Base-by-base conservation (phyloP, 371 early-diverging fungal species). In the Mortierella sp. region DNA sequence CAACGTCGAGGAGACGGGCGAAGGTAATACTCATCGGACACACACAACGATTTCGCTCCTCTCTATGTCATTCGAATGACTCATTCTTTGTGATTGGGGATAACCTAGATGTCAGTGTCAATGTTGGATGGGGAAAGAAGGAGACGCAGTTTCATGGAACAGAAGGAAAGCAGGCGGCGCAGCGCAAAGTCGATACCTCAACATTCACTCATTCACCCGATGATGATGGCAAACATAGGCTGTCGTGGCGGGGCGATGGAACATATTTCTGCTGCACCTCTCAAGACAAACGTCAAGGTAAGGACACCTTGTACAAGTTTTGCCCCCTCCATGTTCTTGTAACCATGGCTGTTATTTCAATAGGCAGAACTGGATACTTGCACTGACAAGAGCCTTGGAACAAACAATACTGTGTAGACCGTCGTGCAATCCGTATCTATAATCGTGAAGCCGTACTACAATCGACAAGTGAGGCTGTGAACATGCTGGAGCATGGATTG, bases 81-180 rank as follows among this genome's bases (percentile, higher is more conserved):
- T 55, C 54, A 47, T 16, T 24, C 2, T 39, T 8, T 41, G 14
- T 38, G 5, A 45, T 12, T 18, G 19, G 6, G 7, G 10, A 23
- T 6, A 16, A n/a, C 21, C n/a, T 64, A 90, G 92, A 89, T 53
- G 84, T 86, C 46, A 86, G 84, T 23, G 92, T 93, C 39, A 89
- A 83, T 54, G 90, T 98, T n/a, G 98, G 98, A 39, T 98, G 98
- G 98, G 98, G 98, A 53, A 90, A 87, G 58, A 96, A 95, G 61
- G 98, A 96, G 72, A 98, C 98, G 9, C 98, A 98, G 78, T 98
- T 97, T 72, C 97, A 98, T 71, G 98, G 98, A 42, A 87, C 89
- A 18, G 93, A 83, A 27, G 96, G 96, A 56, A 98, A 96, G 74
- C 82, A 80, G 48, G 94, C 93, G 8, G 95, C 92, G 9, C 82